Conservation (phyloP, 78 protist genomes). For the Paratrimastix pyriformis region DNA sequence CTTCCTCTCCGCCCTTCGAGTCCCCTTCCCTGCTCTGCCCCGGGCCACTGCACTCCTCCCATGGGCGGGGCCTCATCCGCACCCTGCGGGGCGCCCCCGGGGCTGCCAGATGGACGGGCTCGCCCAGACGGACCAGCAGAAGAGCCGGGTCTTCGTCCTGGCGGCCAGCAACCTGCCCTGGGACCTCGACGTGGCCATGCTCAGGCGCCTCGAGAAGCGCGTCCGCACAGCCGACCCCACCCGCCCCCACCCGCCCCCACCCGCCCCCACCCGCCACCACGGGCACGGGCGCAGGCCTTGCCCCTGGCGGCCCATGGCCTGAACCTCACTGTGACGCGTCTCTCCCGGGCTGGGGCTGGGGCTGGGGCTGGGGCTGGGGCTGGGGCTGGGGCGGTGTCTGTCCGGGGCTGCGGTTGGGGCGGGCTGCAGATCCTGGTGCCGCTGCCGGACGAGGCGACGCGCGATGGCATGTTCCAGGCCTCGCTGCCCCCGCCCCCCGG, state of each 20-base stretch:
- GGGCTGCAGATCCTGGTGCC: slow-evolving; percentile 36
- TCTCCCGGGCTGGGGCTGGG: no score
- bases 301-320: background rate
- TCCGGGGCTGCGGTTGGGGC: no score
- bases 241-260: background rate
- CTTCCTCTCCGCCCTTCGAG: background rate
- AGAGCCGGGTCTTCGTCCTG: slow-evolving; percentile 37
- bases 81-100: no score
- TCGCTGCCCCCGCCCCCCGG: slow-evolving; percentile 10
- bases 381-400: no score
- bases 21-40: background rate
- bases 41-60: no score
- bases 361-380: no score
- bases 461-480: background rate
- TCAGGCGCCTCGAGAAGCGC: slow-evolving; percentile 39
- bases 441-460: slow-evolving; percentile 26
- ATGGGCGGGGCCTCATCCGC: no score
- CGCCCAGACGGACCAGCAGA: background rate
- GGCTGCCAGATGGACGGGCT: no score
- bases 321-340: background rate
- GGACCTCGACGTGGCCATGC: slow-evolving; percentile 57
- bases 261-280: background rate
- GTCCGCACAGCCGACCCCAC: no score
- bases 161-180: slow-evolving; percentile 68
- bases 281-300: background rate